phyloP scores from a whole-genome alignment of 1,284 basidiomycete species.

The Waitea zeae region DNA sequence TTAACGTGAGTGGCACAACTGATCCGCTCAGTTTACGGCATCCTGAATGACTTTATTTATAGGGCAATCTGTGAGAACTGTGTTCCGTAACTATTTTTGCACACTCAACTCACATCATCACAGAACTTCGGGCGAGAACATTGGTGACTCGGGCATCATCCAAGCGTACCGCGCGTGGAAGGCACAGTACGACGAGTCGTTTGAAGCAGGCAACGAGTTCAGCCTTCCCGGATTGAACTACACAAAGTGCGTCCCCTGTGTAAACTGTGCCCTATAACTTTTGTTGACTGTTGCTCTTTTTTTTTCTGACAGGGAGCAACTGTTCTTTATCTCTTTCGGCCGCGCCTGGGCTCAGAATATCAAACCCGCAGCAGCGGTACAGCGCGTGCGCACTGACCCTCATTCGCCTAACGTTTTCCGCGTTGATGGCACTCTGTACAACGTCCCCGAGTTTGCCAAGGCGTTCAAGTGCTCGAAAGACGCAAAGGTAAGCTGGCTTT shows the following conservation, averaged over 20 bases:
- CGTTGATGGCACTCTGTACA: slow-evolving; percentile 67
- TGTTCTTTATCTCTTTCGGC: slow-evolving; percentile 82
- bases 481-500: too few relatives aligned
- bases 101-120: slow-evolving; percentile 9
- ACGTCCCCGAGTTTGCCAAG: slow-evolving; percentile 63
- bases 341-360: slow-evolving; percentile 62
- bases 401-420: slow-evolving; percentile 73
- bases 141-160: slow-evolving; percentile 75
- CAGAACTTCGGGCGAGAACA: slow-evolving; percentile 76
- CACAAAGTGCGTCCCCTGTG: slow-evolving; percentile 35
- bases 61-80: neutral
- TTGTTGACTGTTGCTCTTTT: neutral
- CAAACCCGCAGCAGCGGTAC: slow-evolving; percentile 55
- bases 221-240: slow-evolving; percentile 73
- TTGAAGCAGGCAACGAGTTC: slow-evolving; percentile 43
- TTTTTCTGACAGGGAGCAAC: slow-evolving; percentile 47
- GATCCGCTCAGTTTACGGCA: slow-evolving; percentile 30
- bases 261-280: neutral
- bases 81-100: neutral
- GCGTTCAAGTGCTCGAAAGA: slow-evolving; percentile 60
- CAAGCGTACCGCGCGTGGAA: slow-evolving; percentile 85
- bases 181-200: slow-evolving; percentile 36
- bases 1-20: slow-evolving; percentile 48
- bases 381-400: slow-evolving; percentile 71
- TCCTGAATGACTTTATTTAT: too few relatives aligned